Evolutionary conservation across 306 rosid species (phyloP).

Genomic region (Prinsepia uniflora): DNA sequence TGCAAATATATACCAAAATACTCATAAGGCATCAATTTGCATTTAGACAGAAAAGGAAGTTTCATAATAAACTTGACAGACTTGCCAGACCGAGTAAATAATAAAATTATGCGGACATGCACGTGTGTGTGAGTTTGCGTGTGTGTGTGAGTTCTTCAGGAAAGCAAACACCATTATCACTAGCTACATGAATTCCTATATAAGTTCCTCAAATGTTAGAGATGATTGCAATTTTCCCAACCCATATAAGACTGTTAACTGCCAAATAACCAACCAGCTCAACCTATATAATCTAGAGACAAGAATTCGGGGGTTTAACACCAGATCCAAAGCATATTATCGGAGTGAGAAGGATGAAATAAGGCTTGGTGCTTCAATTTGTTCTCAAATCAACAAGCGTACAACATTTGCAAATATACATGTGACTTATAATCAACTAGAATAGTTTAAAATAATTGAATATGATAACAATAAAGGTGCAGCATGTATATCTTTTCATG

Average conservation of each 20-base stretch:
- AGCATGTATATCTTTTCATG: background rate
- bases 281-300: background rate
- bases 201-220: background rate
- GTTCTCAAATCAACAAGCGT: background rate
- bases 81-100: constrained; percentile 1
- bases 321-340: background rate
- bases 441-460: background rate
- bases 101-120: background rate
- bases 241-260: background rate
- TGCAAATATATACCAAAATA: constrained; percentile 23
- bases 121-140: background rate
- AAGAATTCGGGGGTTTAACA: background rate
- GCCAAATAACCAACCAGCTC: background rate
- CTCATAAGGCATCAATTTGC: constrained; percentile 22
- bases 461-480: background rate
- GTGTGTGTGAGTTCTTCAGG: background rate
- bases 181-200: background rate
- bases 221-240: background rate
- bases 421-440: background rate
- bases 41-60: constrained; percentile 23
- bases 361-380: too few species aligned
- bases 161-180: background rate
- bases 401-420: background rate
- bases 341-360: background rate
- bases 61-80: background rate